phyloP scores from a whole-genome alignment of 2,329 filamentous ascomycete species.

The Pseudogymnoascus sp. region DNA sequence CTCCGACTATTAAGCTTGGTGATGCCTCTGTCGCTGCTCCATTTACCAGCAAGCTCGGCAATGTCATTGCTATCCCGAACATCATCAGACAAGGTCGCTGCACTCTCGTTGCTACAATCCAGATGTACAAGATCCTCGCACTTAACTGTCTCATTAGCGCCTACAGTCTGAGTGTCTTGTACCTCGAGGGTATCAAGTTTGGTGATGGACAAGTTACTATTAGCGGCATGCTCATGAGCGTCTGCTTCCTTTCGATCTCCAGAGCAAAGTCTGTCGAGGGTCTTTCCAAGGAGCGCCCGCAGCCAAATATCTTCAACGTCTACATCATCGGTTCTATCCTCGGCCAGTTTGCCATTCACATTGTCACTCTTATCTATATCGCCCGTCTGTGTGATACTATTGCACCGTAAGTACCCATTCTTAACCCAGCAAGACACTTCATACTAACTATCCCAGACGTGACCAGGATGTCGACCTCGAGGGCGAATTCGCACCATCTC shows the following conservation, averaged over 20 bases:
- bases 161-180: slow-evolving; percentile 92
- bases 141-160: slow-evolving; percentile 97
- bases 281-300: slow-evolving; percentile 90
- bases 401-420: slow-evolving; percentile 59
- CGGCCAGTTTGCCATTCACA: slow-evolving; percentile 94
- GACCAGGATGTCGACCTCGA: slow-evolving; percentile 73
- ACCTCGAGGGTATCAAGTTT: slow-evolving; percentile 98
- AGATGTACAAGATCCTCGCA: slow-evolving; percentile 99
- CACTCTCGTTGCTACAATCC: slow-evolving; percentile 94
- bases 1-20: slow-evolving; percentile 91
- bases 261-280: slow-evolving; percentile 92
- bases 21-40: slow-evolving; percentile 95
- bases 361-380: slow-evolving; percentile 88
- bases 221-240: slow-evolving; percentile 98
- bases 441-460: slow-evolving; percentile 36
- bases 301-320: slow-evolving; percentile 97
- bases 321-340: slow-evolving; percentile 98
- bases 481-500: slow-evolving; percentile 84
- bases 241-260: slow-evolving; percentile 98
- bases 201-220: slow-evolving; percentile 97
- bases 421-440: not conserved
- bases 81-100: slow-evolving; percentile 97
- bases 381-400: slow-evolving; percentile 78
- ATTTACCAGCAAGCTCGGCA: slow-evolving; percentile 94
- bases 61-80: slow-evolving; percentile 94